Conservation (phyloP, 2,329 filamentous ascomycete genomes). For the Stachybotrys elegans region DNA sequence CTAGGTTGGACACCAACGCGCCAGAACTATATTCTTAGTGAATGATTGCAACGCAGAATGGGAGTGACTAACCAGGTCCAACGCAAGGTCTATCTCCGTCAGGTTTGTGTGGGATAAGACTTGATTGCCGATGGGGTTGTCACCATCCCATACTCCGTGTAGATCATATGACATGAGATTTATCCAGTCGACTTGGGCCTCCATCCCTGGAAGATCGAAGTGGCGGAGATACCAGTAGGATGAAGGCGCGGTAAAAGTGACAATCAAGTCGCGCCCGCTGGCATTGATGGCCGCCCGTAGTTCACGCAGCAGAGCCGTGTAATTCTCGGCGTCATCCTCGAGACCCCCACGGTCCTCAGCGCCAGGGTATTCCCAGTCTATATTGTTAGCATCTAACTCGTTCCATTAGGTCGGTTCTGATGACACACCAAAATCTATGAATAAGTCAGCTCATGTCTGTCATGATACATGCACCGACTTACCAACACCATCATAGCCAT, state of each 20-base stretch:
- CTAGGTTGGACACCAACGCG: neutral
- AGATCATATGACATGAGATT: conserved; percentile 6
- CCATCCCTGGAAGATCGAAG: conserved; percentile 9
- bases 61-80: conserved; percentile 1
- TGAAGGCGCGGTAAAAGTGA: conserved; percentile 1
- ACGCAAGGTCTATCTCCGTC: conserved; percentile 4
- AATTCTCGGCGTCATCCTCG: conserved; percentile 12
- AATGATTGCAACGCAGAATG: neutral
- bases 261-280: conserved; percentile 8
- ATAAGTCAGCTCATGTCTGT: no score
- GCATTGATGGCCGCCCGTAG: conserved; percentile 8
- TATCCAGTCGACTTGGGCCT: conserved; percentile 5
- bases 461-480: no score
- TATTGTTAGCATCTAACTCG: no score
- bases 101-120: conserved; percentile 3
- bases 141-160: neutral
- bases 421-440: no score
- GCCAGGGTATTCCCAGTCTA: conserved; percentile 10
- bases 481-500: conserved; percentile 11
- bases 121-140: conserved; percentile 2
- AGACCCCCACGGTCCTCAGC: conserved; percentile 5
- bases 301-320: conserved; percentile 9
- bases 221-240: conserved; percentile 17
- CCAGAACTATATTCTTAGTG: conserved; percentile 3
- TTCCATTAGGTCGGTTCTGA: no score